Evolutionary conservation across 441 rosid genomes (phyloP).

Genomic region (Pelargonium cotyledonis): DNA sequence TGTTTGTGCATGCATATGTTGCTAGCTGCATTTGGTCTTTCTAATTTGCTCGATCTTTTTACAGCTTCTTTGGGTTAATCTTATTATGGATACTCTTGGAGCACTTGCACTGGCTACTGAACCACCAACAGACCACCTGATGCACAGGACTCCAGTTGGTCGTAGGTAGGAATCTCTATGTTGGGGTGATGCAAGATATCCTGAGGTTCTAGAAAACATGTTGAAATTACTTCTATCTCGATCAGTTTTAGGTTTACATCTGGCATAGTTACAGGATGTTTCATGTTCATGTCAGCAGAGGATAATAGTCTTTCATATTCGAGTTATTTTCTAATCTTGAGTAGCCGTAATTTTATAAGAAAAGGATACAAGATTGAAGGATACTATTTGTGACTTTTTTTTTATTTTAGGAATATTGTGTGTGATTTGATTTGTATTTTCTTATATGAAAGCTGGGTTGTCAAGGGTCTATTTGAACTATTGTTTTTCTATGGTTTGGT

Average conservation of each 20-base stretch:
- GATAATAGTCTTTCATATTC: neutral
- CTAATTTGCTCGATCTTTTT: conserved; percentile 15
- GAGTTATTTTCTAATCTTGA: neutral
- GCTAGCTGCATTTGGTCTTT: neutral
- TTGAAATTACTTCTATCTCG: neutral
- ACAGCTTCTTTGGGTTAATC: conserved; percentile 99
- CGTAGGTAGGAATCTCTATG: conserved; percentile 46
- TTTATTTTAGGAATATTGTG: neutral
- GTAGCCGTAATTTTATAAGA: no score
- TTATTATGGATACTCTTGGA: conserved; percentile 99
- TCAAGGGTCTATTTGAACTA: neutral
- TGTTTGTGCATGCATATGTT: neutral
- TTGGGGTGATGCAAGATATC: neutral
- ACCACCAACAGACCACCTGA: conserved; percentile 89
- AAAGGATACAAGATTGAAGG: neutral
- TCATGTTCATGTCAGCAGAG: conserved; percentile 5
- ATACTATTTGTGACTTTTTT: neutral
- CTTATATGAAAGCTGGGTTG: neutral
- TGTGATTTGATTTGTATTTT: neutral
- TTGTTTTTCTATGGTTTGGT: neutral
- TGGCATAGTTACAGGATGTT: neutral
- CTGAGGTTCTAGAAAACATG: neutral
- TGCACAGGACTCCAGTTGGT: conserved; percentile 86
- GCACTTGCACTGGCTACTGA: conserved; percentile 97
- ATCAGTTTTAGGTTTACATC: neutral